Conservation (phyloP, 1,284 basidiomycete genomes). For the Lentinus polychrous region DNA sequence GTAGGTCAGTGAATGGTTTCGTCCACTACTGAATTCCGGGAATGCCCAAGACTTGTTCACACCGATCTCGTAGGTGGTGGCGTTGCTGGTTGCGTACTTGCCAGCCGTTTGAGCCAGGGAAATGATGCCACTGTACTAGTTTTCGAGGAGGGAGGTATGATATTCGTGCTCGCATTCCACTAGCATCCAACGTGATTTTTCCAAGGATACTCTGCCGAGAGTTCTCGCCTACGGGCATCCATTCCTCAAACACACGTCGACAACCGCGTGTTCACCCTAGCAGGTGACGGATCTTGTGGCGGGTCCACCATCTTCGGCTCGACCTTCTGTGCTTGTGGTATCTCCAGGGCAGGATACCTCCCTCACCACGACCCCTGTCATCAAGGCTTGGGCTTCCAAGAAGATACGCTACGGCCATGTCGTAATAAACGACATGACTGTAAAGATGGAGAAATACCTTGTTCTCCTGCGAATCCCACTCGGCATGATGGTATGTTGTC, state of each 20-base stretch:
- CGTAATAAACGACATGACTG: too few relatives aligned
- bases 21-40: not conserved
- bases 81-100: constrained; percentile 10
- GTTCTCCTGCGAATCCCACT: too few relatives aligned
- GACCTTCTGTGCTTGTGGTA: too few relatives aligned
- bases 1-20: too few relatives aligned
- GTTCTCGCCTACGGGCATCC: too few relatives aligned
- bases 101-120: not conserved
- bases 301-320: constrained; percentile 21
- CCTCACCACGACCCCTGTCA: too few relatives aligned
- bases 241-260: not conserved
- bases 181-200: too few relatives aligned
- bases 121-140: not conserved
- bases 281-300: constrained; percentile 30
- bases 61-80: not conserved
- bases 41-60: not conserved
- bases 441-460: too few relatives aligned
- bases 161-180: not conserved
- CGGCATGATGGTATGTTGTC: too few relatives aligned
- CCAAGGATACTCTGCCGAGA: not conserved
- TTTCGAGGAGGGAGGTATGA: not conserved
- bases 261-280: not conserved
- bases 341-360: too few relatives aligned
- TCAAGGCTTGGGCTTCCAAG: too few relatives aligned
- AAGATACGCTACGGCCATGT: too few relatives aligned